These are phyloP conservation scores for Apostasia ramifera DNA, from an alignment of 106 monocot genomes.

Conservation along the genomic window DNA sequence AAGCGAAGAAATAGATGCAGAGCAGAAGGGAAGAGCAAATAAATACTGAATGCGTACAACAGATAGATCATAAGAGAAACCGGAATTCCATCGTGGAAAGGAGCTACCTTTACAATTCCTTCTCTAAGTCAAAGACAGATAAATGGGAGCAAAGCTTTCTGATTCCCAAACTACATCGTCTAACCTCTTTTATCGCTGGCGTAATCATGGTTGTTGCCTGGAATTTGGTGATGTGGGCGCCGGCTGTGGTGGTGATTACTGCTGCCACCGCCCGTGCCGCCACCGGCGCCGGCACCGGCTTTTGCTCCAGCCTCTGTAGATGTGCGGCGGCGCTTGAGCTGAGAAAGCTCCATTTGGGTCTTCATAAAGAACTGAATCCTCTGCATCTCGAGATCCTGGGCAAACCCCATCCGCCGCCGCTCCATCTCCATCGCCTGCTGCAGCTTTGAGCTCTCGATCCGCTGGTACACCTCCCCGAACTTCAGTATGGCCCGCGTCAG, in stretches of 20 bases:
- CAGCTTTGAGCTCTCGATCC: constrained; percentile 54
- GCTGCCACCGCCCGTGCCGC: neutral
- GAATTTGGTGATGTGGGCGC: neutral
- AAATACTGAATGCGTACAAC: too few species aligned
- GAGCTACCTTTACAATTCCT: neutral
- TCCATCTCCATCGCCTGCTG: constrained; percentile 64
- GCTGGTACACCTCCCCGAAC: constrained; percentile 73
- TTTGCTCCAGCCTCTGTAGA: neutral
- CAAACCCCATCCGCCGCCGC: constrained; percentile 56
- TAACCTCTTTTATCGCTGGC: neutral
- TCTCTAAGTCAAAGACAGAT: neutral
- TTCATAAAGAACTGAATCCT: constrained; percentile 69
- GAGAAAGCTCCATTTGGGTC: constrained; percentile 40
- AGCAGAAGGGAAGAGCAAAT: too few species aligned
- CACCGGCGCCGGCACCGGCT: neutral
- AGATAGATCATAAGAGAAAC: too few species aligned
- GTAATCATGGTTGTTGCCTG: neutral
- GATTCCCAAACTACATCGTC: neutral
- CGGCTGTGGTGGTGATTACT: neutral
- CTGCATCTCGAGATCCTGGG: constrained; percentile 60
- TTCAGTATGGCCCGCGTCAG: constrained; percentile 39
- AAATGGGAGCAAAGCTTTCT: neutral
- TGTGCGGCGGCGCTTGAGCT: constrained; percentile 8
- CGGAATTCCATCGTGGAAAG: neutral
- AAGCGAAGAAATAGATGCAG: too few species aligned